phyloP scores from a whole-genome alignment of 108 stramenopile species.

The Nannochloropsis oceanica region DNA sequence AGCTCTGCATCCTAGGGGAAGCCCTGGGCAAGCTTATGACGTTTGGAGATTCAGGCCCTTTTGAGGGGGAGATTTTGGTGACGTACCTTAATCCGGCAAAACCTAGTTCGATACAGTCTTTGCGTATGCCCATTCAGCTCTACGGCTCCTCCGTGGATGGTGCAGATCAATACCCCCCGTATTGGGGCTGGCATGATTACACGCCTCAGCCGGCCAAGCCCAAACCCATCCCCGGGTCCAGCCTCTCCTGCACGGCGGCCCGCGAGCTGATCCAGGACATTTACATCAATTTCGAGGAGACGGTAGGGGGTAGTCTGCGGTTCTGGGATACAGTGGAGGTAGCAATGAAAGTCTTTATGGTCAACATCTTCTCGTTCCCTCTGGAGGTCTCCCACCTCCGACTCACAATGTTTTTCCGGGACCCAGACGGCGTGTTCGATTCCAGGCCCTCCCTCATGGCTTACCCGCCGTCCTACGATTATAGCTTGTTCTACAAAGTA shows the following conservation, averaged over 20 bases:
- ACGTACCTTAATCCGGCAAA: background rate
- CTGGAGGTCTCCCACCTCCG: background rate
- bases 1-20: background rate
- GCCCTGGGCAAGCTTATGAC: background rate
- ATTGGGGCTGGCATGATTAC: no score
- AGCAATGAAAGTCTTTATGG: background rate
- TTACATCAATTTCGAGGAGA: background rate
- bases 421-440: background rate
- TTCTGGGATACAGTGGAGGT: background rate
- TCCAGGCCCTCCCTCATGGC: background rate
- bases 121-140: background rate
- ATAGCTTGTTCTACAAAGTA: background rate
- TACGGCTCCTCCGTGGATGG: background rate
- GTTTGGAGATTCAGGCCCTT: background rate
- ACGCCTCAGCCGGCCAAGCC: background rate
- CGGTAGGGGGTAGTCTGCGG: background rate
- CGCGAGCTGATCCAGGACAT: background rate
- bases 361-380: background rate
- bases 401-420: background rate
- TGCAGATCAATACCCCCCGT: no score
- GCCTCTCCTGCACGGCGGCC: background rate
- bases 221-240: background rate
- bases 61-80: background rate
- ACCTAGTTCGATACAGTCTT: background rate
- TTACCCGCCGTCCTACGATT: background rate